phyloP scores from a whole-genome alignment of 768 basidiomycete genomes.

The Pleurotus tuber-regium region DNA sequence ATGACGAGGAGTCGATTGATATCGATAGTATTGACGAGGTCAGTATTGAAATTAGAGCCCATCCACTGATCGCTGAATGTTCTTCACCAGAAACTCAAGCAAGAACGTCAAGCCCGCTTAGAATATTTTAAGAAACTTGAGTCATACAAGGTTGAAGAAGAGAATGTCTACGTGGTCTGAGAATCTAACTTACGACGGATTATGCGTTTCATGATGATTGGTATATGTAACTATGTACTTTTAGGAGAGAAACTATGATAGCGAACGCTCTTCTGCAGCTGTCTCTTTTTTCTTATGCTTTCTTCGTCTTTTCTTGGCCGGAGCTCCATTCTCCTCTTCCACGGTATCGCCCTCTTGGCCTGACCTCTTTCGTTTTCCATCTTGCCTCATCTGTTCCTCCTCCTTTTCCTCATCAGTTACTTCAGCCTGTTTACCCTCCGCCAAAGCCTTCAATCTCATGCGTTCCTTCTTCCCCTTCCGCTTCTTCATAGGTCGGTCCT shows the following conservation, averaged over 20 bases:
- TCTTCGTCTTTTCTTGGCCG: slow-evolving; percentile 36
- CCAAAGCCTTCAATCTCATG: slow-evolving; percentile 43
- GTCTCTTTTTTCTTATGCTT: slow-evolving; percentile 32
- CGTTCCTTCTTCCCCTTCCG: slow-evolving; percentile 72
- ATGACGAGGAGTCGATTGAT: slow-evolving; percentile 8
- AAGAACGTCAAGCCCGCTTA: slow-evolving; percentile 32
- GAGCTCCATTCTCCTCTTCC: slow-evolving; percentile 23
- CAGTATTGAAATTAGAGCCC: background rate
- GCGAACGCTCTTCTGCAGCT: background rate
- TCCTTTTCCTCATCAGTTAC: slow-evolving; percentile 16
- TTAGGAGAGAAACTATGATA: background rate
- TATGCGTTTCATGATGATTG: background rate
- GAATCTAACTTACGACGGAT: background rate
- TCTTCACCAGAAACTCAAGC: slow-evolving; percentile 20
- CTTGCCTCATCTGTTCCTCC: slow-evolving; percentile 11
- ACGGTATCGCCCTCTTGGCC: slow-evolving; percentile 14
- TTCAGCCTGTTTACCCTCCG: slow-evolving; percentile 19
- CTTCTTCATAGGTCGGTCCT: slow-evolving; percentile 46
- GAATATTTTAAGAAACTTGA: slow-evolving; percentile 41
- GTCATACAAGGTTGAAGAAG: slow-evolving; percentile 34
- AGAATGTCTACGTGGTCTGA: slow-evolving; percentile 42
- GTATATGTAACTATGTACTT: background rate
- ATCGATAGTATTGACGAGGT: slow-evolving; percentile 9
- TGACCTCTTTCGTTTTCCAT: slow-evolving; percentile 13
- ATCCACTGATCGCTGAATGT: background rate